Evolutionary conservation across 208 protist genomes (phyloP).

Genomic region (Zelonia costaricensis): DNA sequence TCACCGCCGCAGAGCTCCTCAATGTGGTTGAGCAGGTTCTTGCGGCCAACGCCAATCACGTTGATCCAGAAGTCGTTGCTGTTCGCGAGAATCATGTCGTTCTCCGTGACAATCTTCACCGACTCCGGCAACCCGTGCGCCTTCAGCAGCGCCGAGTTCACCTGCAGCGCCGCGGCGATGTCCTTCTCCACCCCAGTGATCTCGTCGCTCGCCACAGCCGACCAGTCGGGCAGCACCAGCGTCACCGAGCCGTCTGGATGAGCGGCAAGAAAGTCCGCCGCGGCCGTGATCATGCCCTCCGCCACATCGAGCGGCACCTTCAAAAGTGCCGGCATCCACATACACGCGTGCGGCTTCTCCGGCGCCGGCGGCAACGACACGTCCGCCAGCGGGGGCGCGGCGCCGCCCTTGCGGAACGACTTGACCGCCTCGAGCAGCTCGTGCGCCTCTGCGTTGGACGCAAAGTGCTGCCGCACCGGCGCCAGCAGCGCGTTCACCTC

Average conservation of each 20-base stretch:
- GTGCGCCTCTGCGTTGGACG: slow-evolving; percentile 75
- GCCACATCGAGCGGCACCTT: slow-evolving; percentile 67
- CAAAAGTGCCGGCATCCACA: slow-evolving; percentile 71
- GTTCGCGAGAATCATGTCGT: slow-evolving; percentile 72
- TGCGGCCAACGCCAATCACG: slow-evolving; percentile 85
- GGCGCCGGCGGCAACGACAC: slow-evolving; percentile 13
- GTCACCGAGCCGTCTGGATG: slow-evolving; percentile 57
- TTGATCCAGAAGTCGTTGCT: slow-evolving; percentile 90
- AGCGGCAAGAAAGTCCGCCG: slow-evolving; percentile 51
- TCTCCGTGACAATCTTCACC: slow-evolving; percentile 77
- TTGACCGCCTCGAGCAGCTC: slow-evolving; percentile 91
- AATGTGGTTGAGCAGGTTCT: slow-evolving; percentile 65
- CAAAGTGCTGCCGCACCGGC: slow-evolving; percentile 96
- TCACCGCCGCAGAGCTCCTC: slow-evolving; percentile 62
- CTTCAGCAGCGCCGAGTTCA: slow-evolving; percentile 65
- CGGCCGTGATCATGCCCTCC: slow-evolving; percentile 41
- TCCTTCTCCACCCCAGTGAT: slow-evolving; percentile 82
- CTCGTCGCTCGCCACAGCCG: slow-evolving; percentile 62
- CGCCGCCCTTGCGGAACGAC: slow-evolving; percentile 57
- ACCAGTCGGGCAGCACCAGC: slow-evolving; percentile 84
- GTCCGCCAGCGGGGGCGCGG: slow-evolving; percentile 14
- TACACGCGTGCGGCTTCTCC: slow-evolving; percentile 51
- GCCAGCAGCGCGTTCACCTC: slow-evolving; percentile 93
- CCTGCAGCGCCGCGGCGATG: slow-evolving; percentile 70
- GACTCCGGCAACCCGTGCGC: slow-evolving; percentile 42